These are phyloP conservation scores for Nemophila menziesii DNA, from an alignment of 257 asterid genomes.

Conservation along the genomic window DNA sequence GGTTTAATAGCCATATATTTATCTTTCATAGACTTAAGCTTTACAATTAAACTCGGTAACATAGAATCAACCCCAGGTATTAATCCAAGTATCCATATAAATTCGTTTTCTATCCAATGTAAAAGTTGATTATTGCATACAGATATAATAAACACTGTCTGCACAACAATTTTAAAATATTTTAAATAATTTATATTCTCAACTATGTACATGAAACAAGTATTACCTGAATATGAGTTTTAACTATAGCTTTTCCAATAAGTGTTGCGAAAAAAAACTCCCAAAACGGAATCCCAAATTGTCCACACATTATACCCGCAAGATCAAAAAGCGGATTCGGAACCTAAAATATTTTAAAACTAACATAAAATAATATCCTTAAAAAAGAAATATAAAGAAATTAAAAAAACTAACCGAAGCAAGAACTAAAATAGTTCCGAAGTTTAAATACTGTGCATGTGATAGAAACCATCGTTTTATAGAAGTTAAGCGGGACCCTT, in stretches of 20 bases:
- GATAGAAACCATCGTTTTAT: constrained; percentile 60
- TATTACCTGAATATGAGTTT: constrained; percentile 83
- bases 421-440: constrained; percentile 57
- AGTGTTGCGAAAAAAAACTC: constrained; percentile 75
- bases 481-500: constrained; percentile 32
- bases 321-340: constrained; percentile 96
- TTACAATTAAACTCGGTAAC: constrained; percentile 44
- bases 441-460: constrained; percentile 66
- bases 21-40: constrained; percentile 77
- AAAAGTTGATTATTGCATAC: constrained; percentile 96
- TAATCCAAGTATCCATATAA: constrained; percentile 71
- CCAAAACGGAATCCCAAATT: constrained; percentile 88
- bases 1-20: constrained; percentile 61
- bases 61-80: constrained; percentile 59
- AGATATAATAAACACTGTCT: constrained; percentile 76
- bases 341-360: constrained; percentile 31
- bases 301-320: constrained; percentile 98
- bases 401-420: constrained; percentile 51
- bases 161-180: constrained; percentile 18
- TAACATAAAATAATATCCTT: constrained; percentile 3
- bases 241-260: constrained; percentile 81
- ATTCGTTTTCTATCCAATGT: constrained; percentile 80
- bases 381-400: neutral
- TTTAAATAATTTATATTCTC: neutral
- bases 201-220: neutral